Evolutionary conservation across 208 protist species (phyloP), one percentile per base, ranked within the genome.

Genomic region (Angomonas deanei): DNA sequence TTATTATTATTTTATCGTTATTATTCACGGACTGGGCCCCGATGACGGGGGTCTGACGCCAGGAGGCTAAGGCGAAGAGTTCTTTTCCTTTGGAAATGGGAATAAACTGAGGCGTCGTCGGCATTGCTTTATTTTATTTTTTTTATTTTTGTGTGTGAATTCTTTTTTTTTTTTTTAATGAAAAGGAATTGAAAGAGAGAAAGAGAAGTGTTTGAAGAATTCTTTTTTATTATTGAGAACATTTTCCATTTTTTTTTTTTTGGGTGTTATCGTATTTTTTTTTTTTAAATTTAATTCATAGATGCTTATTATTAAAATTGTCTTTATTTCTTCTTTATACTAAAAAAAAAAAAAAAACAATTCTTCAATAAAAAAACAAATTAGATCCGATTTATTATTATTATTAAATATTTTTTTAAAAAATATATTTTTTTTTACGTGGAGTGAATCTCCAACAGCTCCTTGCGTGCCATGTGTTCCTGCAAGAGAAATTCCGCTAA

Each of bases 341-440:
- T 15, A 28, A 56, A 53, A 56, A 49, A 65, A 53, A 65, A 56
- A 56, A 65, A 56, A 6, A 56, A 65, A n/a, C n/a, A n/a, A n/a
- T n/a, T n/a, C n/a, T n/a, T n/a, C 5, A 53, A 38, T 23, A 56
- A 39, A 53, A 65, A 3, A 38, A 47, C 4, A 23, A 39, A 26
- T 32, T 26, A 19, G 8, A 11, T 57, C 10, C n/a, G n/a, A n/a
- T n/a, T n/a, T n/a, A n/a, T n/a, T n/a, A n/a, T n/a, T n/a, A n/a
- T n/a, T 21, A 27, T 54, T 11, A 21, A 11, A 15, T 54, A 10
- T 28, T 54, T 28, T 28, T 54, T 10, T 54, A 11, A 21, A 59
- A 33, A 31, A 42, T 15, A 42, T n/a, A 42, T n/a, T n/a, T 42
- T n/a, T 15, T 8, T 42, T 42, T 42, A 42, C 8, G 36, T 15